phyloP scores from a whole-genome alignment of 139 green algal species.

The Haematococcus sp. region DNA sequence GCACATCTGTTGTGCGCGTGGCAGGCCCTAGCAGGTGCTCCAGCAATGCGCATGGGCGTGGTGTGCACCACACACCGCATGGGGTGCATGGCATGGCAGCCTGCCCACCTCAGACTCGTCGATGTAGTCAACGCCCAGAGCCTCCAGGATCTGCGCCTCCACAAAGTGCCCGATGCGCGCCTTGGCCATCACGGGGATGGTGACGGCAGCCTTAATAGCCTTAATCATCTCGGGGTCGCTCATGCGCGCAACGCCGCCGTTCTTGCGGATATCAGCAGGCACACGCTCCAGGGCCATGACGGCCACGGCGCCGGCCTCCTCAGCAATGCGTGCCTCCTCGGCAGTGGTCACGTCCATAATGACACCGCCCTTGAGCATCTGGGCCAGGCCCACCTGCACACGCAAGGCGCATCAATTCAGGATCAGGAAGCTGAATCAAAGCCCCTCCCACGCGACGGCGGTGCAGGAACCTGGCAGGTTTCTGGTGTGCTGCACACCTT shows the following conservation, averaged over 20 bases:
- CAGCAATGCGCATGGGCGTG: too few species aligned
- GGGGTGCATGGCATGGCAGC: neutral
- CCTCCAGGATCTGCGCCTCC: constrained; percentile 97
- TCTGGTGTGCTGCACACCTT: neutral
- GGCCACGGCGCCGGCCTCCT: constrained; percentile 97
- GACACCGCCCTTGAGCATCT: constrained; percentile 99
- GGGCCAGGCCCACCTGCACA: constrained; percentile 88
- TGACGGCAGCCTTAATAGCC: constrained; percentile 93
- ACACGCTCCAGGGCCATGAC: constrained; percentile 99
- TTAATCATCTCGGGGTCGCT: constrained; percentile 94
- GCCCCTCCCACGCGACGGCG: neutral
- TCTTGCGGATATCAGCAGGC: constrained; percentile 93
- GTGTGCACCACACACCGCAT: neutral
- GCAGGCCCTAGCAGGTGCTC: too few species aligned
- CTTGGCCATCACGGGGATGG: constrained; percentile 99
- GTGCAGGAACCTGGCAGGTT: neutral
- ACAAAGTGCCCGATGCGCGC: constrained; percentile 99
- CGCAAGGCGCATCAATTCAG: neutral
- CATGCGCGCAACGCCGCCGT: constrained; percentile 98
- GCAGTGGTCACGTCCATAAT: constrained; percentile 99
- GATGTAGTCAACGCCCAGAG: constrained; percentile 96
- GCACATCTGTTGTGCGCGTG: too few species aligned
- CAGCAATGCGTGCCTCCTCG: constrained; percentile 97
- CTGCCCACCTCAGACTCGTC: constrained; percentile 92
- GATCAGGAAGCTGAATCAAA: too few species aligned